Evolutionary conservation across 257 asterid species (phyloP).

Genomic region (Plantago ovata): DNA sequence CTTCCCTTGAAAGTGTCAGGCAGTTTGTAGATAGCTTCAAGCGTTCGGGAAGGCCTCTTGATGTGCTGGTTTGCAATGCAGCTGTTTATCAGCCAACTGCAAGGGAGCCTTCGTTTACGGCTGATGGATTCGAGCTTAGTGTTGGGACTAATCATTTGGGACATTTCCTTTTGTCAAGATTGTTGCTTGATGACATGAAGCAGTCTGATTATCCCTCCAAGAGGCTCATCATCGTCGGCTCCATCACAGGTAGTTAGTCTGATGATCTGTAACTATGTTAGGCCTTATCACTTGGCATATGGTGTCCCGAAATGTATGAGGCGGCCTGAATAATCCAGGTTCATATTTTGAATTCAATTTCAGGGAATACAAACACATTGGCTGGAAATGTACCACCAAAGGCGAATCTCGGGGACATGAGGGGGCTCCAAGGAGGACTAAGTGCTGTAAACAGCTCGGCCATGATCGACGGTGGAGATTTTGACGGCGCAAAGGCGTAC

Average conservation of each 20-base stretch:
- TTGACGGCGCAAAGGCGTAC: conserved; percentile 97
- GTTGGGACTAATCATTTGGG: conserved; percentile 91
- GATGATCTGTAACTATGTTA: too few species aligned
- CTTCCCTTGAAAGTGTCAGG: conserved; percentile 82
- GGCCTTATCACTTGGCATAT: too few species aligned
- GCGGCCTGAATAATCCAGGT: not conserved
- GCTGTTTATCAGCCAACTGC: conserved; percentile 88
- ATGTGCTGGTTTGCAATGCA: conserved; percentile 85
- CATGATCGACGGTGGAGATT: conserved; percentile 88
- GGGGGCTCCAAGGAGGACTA: conserved; percentile 77
- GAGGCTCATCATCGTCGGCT: conserved; percentile 89
- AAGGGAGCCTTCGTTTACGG: conserved; percentile 69
- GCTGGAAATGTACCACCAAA: conserved; percentile 97
- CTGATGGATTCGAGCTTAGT: conserved; percentile 88
- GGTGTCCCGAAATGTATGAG: too few species aligned
- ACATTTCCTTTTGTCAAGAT: conserved; percentile 77
- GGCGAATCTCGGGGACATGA: conserved; percentile 86
- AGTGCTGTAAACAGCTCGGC: conserved; percentile 70
- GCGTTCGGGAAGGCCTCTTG: conserved; percentile 56
- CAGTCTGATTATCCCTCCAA: conserved; percentile 76
- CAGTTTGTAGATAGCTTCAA: conserved; percentile 72
- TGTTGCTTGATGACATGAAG: conserved; percentile 78
- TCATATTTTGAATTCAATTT: conserved; percentile 20
- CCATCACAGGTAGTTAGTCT: conserved; percentile 99
- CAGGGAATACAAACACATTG: conserved; percentile 89